These are phyloP conservation scores for Claviceps sorghi DNA, from an alignment of 2,329 filamentous ascomycete species.

Conservation along the genomic window DNA sequence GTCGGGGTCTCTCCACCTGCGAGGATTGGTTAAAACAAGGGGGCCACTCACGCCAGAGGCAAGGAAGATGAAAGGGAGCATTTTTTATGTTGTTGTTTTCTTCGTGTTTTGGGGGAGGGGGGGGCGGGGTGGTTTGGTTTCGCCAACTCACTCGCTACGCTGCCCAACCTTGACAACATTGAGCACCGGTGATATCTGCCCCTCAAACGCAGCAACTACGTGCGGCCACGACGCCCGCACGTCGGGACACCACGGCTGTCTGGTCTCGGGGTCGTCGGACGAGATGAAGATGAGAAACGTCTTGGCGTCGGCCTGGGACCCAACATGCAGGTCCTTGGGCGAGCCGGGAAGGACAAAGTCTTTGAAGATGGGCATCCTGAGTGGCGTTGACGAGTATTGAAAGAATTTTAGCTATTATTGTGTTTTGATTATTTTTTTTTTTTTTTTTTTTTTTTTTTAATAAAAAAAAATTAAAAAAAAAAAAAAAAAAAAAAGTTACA, in stretches of 20 bases:
- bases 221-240: constrained; percentile 21
- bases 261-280: constrained; percentile 19
- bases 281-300: constrained; percentile 23
- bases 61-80: background rate
- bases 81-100: background rate
- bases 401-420: background rate
- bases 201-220: constrained; percentile 17
- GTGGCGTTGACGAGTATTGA: background rate
- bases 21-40: background rate
- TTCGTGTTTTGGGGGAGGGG: no score
- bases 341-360: constrained; percentile 1
- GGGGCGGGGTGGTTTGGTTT: no score
- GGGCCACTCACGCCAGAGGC: background rate
- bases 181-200: constrained; percentile 11
- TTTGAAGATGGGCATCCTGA: constrained; percentile 5
- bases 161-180: constrained; percentile 22
- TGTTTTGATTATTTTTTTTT: background rate
- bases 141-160: constrained; percentile 16
- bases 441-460: background rate
- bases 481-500: background rate
- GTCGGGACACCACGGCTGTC: constrained; percentile 25
- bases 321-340: constrained; percentile 1
- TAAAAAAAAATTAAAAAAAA: background rate
- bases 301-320: background rate
- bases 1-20: constrained; percentile 20